phyloP scores from a whole-genome alignment of 139 green algal genomes.

The Gonium pectorale region DNA sequence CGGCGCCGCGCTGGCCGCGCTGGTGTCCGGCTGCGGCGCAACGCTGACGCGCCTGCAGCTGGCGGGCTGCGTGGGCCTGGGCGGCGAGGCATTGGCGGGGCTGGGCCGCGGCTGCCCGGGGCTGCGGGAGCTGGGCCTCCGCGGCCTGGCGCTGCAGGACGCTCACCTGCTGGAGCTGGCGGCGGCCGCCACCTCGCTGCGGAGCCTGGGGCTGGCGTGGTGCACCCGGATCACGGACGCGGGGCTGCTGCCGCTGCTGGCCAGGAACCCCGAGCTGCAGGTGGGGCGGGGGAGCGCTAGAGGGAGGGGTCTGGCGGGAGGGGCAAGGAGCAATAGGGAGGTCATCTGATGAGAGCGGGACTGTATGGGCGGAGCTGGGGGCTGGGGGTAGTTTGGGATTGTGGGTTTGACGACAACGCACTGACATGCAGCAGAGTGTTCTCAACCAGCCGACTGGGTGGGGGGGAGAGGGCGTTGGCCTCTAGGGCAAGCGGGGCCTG shows the following conservation, averaged over 20 bases:
- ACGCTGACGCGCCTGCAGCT: constrained; percentile 7
- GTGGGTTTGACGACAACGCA: no score
- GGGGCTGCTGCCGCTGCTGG: constrained; percentile 22
- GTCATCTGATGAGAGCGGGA: no score
- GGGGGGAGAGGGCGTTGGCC: no score
- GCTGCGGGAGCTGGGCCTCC: not conserved
- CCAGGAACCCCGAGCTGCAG: not conserved
- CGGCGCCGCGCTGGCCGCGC: not conserved
- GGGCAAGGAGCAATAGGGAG: no score
- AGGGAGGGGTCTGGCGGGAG: not conserved
- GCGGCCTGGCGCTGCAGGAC: constrained; percentile 17
- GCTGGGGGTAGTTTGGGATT: no score
- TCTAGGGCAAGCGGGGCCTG: no score
- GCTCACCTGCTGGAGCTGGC: constrained; percentile 1
- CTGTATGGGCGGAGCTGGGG: no score
- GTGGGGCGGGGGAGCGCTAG: not conserved
- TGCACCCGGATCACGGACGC: constrained; percentile 28
- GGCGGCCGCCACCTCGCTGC: not conserved
- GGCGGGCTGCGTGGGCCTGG: constrained; percentile 7
- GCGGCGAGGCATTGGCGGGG: not conserved
- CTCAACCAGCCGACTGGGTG: no score
- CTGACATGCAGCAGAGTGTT: no score
- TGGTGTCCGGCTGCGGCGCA: constrained; percentile 28
- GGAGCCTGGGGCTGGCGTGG: not conserved
- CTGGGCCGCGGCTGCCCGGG: not conserved